Base-by-base conservation (phyloP, 2,329 filamentous ascomycete genomes). In the Alternaria brassicicola region DNA sequence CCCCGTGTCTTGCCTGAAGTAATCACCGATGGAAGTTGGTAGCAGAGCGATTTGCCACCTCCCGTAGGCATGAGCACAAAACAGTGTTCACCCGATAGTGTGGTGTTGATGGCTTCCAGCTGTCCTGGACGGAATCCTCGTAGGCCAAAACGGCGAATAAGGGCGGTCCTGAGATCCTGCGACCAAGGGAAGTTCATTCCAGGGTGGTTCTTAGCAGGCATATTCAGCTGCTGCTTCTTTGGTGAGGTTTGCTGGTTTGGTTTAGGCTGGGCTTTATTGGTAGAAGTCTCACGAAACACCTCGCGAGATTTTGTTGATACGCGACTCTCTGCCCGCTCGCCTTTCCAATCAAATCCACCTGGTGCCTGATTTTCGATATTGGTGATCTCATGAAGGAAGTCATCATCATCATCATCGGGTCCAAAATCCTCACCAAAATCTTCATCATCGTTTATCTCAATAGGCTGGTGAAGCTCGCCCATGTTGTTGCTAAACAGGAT, bases 21-120 rank as follows among this genome's bases (percentile, higher is more conserved):
- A 30, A 99, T 84, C 19, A 98, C 86, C 2, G 95, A 92, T 13
- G 95, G 96, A 12, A 99, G 81, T 76, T 99, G 96, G 75, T 99
- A 99, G 76, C 95, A 98, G 2, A 99, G 83, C 1, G 94, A 98
- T 75, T 99, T 99, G 39, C 95, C 95, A 59, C 95, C 95, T 52
- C 95, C 95, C 0, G 95, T 99, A 2, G 96, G 95, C 95, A 99
- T 99, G 36, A 99, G 82, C 15, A 99, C 90, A 74, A 99, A 99
- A 0, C 91, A 89, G 77, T 99, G 94, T 63, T 94, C 88, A 3
- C 94, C 95, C 28, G 82, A 83, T 43, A 99, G 81, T 0, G 95
- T 98, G 1, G 93, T 90, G 76, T 99, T 98, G 76, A 99, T 97
- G 13, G 95, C 93, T 77, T 98, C 92, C 2, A 98, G 83, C 73